Conservation (phyloP, 2,329 filamentous ascomycete genomes). For the Arthrinium phaeospermum region DNA sequence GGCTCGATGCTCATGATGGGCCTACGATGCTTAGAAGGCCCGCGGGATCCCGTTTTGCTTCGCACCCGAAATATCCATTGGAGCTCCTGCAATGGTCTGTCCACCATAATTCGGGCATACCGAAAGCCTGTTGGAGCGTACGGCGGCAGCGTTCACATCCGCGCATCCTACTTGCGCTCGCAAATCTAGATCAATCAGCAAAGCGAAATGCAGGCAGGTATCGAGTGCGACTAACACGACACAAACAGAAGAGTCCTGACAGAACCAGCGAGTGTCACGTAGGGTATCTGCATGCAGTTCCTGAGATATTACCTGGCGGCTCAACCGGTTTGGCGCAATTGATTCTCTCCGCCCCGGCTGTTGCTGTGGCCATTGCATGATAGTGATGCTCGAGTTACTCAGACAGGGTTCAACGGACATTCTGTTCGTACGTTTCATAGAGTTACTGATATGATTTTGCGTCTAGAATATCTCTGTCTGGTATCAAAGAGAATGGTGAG, state of each 20-base stretch:
- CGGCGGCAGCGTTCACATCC: background rate
- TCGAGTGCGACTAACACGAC: background rate
- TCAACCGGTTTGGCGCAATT: background rate
- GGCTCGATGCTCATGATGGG: constrained; percentile 16
- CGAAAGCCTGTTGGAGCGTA: constrained; percentile 27
- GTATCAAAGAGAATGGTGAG: too few relatives aligned
- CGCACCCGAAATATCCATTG: constrained; percentile 47
- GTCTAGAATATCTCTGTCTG: background rate
- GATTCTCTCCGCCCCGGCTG: background rate
- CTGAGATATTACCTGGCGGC: background rate
- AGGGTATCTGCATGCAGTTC: background rate
- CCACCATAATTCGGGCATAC: constrained; percentile 45
- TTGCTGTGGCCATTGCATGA: background rate
- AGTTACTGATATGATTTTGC: background rate
- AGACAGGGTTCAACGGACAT: background rate
- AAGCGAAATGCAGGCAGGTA: background rate
- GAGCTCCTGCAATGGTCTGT: constrained; percentile 38
- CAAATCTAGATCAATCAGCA: background rate
- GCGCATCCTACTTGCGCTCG: background rate
- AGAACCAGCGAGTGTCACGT: background rate
- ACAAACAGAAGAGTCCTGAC: background rate
- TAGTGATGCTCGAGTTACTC: background rate
- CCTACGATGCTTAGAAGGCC: constrained; percentile 28
- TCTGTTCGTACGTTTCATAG: background rate
- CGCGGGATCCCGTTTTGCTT: constrained; percentile 28